Conservation (phyloP, 1,284 basidiomycete genomes). For the Cystobasidiaceae sp. region DNA sequence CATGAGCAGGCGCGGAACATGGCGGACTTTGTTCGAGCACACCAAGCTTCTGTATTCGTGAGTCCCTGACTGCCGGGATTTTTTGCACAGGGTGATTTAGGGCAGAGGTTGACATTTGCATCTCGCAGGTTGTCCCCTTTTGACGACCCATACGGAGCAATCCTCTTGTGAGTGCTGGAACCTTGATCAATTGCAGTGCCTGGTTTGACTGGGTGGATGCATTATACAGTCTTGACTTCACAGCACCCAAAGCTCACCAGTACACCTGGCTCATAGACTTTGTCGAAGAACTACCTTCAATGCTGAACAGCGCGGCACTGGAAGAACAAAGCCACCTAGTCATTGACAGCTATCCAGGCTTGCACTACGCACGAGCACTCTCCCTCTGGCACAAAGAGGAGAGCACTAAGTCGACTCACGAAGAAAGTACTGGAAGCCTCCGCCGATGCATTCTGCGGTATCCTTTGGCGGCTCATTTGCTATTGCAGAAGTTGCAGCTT, state of each 20-base stretch:
- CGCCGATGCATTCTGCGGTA: constrained; percentile 67
- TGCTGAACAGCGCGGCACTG: constrained; percentile 27
- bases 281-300: constrained; percentile 45
- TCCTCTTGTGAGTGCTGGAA: constrained; percentile 64
- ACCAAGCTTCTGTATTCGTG: constrained; percentile 59
- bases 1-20: constrained; percentile 74
- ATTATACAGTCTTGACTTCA: constrained; percentile 14
- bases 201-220: neutral
- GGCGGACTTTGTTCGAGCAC: constrained; percentile 82
- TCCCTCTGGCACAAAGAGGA: constrained; percentile 55
- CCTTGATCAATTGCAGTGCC: neutral
- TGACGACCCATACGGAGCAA: constrained; percentile 74
- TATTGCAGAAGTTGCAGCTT: constrained; percentile 77
- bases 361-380: constrained; percentile 70
- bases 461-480: constrained; percentile 68
- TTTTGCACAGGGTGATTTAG: constrained; percentile 55
- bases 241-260: constrained; percentile 19
- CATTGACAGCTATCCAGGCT: constrained; percentile 66
- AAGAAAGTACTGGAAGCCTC: constrained; percentile 61
- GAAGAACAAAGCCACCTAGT: constrained; percentile 47
- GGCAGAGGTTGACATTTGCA: neutral
- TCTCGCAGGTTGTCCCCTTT: constrained; percentile 24
- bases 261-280: constrained; percentile 68
- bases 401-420: constrained; percentile 57
- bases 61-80: constrained; percentile 42